Conservation (phyloP, 371 early-diverging fungal species). For the Apophysomyces trapeziformis region DNA sequence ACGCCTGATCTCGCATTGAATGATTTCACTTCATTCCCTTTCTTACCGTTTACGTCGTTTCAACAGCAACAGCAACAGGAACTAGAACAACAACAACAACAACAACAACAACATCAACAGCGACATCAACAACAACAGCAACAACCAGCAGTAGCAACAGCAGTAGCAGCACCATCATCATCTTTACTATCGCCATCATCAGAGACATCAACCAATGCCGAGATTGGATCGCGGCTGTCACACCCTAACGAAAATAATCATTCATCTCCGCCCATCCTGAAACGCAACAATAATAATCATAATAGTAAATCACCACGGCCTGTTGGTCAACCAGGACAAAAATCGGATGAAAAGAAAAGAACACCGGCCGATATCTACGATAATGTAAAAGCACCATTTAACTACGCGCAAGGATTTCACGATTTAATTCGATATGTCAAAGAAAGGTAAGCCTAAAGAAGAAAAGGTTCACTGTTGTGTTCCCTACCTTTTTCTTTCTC, state of each 20-base stretch:
- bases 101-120: too few species aligned
- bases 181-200: not conserved
- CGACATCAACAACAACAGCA: too few species aligned
- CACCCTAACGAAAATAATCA: not conserved
- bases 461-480: not conserved
- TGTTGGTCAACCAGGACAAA: not conserved
- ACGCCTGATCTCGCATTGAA: too few species aligned
- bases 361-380: slow-evolving; percentile 76
- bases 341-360: slow-evolving; percentile 32
- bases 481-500: slow-evolving; percentile 4
- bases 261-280: slow-evolving; percentile 9
- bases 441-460: slow-evolving; percentile 57
- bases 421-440: slow-evolving; percentile 78
- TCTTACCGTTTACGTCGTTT: too few species aligned
- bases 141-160: not conserved
- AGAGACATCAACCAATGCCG: not conserved
- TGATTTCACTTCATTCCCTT: too few species aligned
- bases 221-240: not conserved
- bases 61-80: too few species aligned
- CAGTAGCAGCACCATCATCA: slow-evolving; percentile 4
- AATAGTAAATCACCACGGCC: slow-evolving; percentile 8
- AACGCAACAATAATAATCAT: slow-evolving; percentile 9
- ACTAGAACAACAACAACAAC: too few species aligned
- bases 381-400: slow-evolving; percentile 75
- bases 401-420: slow-evolving; percentile 90